Evolutionary conservation across 768 basidiomycete genomes (phyloP), one percentile per base, ranked within the genome.

Genomic region (Crassisporium funariophilum): DNA sequence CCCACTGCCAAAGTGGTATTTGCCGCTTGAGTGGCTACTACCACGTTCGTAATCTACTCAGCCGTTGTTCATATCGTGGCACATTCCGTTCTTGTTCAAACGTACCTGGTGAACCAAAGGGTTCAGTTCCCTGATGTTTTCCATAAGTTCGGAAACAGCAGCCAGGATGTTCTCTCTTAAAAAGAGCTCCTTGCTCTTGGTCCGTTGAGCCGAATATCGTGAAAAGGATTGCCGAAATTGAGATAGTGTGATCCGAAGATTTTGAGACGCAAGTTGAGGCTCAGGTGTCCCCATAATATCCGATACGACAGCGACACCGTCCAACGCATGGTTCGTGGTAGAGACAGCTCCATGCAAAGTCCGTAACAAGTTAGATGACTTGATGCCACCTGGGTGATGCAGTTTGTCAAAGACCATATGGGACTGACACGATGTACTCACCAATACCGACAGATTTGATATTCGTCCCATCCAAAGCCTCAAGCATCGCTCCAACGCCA

Each of bases 301-400:
- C 16, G 91, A 93, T 31, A 97, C 86, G 41, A 97, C 80, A 9
- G 95, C 95, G 20, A 97, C 75, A 0, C 95, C 95, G 47, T 91
- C 85, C 12, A 95, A 70, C 1, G 71, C 44, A 46, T 76, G 82
- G 0, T 79, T 76, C 1, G 77, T 75, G 0, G 69, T 62, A 0
- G 88, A 83, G 7, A 83, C 77, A 2, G 80, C 75, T 6, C 87
- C 88, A 53, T 91, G 82, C 5, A 97, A 62, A 3, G 86, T 84
- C 39, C 88, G 81, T 43, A 89, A 72, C 19, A 90, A 67, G 58
- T 95, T 98, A 0, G 72, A 74, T 1, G 81, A 76, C 53, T 91
- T 95, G 61, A 97, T 89, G 0, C 95, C 95, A 37, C 92, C 94
- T 95, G 54, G 40, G 42, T 36, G 10, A 37, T 27, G 41, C 34